A percentile compares a stretch with the other conserved stretches of the same genome.
Evolutionary conservation across 257 asterid genomes (phyloP).

Genomic region (Fraxinus quadrangulata): DNA sequence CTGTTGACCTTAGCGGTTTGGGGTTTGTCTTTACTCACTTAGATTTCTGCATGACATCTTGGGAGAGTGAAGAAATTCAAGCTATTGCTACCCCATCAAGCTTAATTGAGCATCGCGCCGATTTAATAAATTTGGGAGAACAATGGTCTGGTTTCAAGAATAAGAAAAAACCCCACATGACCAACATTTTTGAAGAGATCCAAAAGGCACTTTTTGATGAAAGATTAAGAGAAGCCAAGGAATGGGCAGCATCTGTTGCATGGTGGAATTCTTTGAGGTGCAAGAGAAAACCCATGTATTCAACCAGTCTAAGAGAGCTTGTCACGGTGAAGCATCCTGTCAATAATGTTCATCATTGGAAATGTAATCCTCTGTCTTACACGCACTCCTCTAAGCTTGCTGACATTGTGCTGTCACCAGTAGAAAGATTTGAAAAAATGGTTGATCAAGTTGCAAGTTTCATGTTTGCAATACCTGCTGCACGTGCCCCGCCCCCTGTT

Average conservation of each 20-base stretch:
- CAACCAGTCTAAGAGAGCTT: constrained; percentile 73
- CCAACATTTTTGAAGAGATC: constrained; percentile 74
- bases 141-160: constrained; percentile 35
- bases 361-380: constrained; percentile 58
- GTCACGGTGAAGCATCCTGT: constrained; percentile 71
- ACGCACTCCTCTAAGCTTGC: constrained; percentile 72
- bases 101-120: constrained; percentile 56
- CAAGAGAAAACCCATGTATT: constrained; percentile 72
- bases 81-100: constrained; percentile 79
- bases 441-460: constrained; percentile 81
- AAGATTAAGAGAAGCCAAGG: constrained; percentile 76
- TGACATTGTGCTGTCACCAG: constrained; percentile 73
- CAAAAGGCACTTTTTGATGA: constrained; percentile 61
- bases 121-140: constrained; percentile 44
- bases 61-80: constrained; percentile 85
- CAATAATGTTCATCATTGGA: constrained; percentile 52
- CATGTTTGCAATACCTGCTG: constrained; percentile 99
- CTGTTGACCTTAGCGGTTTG: constrained; percentile 68
- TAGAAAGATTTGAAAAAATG: constrained; percentile 73
- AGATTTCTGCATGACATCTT: constrained; percentile 80
- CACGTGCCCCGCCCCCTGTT: constrained; percentile 90
- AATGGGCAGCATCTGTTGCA: constrained; percentile 69
- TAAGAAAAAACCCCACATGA: constrained; percentile 47
- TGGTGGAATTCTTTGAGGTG: constrained; percentile 99
- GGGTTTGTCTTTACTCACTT: constrained; percentile 85